Conservation (phyloP, 1,284 basidiomycete genomes). For the Microbotryomycetes sp. region DNA sequence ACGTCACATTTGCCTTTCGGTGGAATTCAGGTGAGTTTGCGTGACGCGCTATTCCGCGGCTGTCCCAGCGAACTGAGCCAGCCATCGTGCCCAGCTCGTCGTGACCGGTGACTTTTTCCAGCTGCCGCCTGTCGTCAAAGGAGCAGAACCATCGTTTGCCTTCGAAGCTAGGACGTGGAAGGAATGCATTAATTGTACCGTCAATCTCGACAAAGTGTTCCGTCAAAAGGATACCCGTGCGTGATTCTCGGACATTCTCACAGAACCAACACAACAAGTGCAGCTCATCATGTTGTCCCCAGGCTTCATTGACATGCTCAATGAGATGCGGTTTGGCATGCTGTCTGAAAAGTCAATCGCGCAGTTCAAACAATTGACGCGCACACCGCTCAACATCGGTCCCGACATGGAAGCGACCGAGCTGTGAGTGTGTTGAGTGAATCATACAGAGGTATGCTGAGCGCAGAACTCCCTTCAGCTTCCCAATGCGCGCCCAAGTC, state of each 20-base stretch:
- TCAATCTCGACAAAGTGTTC: slow-evolving; percentile 87
- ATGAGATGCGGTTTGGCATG: slow-evolving; percentile 79
- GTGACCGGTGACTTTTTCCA: slow-evolving; percentile 96
- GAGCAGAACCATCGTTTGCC: slow-evolving; percentile 54
- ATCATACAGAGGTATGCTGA: not conserved
- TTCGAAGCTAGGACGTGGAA: slow-evolving; percentile 85
- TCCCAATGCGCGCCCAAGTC: slow-evolving; percentile 75
- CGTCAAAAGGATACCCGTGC: slow-evolving; percentile 50
- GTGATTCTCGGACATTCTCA: slow-evolving; percentile 1
- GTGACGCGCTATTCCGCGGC: not conserved
- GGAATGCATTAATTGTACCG: slow-evolving; percentile 63
- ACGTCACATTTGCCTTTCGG: slow-evolving; percentile 60
- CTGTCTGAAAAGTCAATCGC: slow-evolving; percentile 53
- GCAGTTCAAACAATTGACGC: slow-evolving; percentile 56
- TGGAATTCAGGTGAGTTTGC: slow-evolving; percentile 70
- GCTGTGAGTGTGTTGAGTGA: slow-evolving; percentile 49
- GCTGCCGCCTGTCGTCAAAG: slow-evolving; percentile 71
- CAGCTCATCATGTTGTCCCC: not conserved
- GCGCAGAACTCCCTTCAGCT: slow-evolving; percentile 44
- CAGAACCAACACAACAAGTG: not conserved
- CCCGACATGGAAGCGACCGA: slow-evolving; percentile 67
- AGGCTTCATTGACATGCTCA: slow-evolving; percentile 84
- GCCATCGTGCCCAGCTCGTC: slow-evolving; percentile 56
- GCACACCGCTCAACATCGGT: slow-evolving; percentile 51
- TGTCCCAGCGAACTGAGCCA: no score